Conservation (phyloP, 2,329 filamentous ascomycete genomes). For the Claviceps humidiphila region DNA sequence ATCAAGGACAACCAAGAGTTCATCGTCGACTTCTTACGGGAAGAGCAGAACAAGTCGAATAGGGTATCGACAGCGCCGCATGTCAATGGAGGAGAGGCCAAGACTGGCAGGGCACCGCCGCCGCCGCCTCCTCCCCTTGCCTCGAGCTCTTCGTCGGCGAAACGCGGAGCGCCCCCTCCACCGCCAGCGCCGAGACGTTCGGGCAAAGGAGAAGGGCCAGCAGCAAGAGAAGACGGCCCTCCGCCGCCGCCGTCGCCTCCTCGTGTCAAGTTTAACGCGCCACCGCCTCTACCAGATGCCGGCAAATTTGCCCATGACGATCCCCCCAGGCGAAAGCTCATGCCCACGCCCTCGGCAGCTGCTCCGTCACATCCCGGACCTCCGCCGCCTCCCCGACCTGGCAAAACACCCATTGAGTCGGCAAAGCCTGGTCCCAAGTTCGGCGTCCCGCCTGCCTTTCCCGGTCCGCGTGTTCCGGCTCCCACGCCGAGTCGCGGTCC, state of each 20-base stretch:
- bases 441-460: conserved; percentile 68
- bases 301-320: conserved; percentile 64
- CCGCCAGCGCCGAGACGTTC: conserved; percentile 43
- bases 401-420: conserved; percentile 56
- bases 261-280: conserved; percentile 63
- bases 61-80: conserved; percentile 13
- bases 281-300: conserved; percentile 78
- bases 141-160: conserved; percentile 7
- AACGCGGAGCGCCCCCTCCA: conserved; percentile 17
- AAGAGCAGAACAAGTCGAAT: conserved; percentile 34
- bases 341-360: conserved; percentile 6
- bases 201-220: conserved; percentile 43
- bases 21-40: conserved; percentile 49
- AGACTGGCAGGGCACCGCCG: conserved; percentile 18
- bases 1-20: conserved; percentile 57
- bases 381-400: conserved; percentile 33
- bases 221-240: conserved; percentile 60
- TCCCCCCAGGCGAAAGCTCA: conserved; percentile 14
- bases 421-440: conserved; percentile 46
- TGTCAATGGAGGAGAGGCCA: conserved; percentile 19
- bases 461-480: conserved; percentile 58
- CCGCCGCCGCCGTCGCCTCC: conserved; percentile 43
- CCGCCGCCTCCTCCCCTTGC: conserved; percentile 19
- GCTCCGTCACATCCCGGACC: conserved; percentile 13
- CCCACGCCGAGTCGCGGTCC: conserved; percentile 59